phyloP scores from a whole-genome alignment of 1,139 yeast genomes.

The Groenewaldozyma auringiensis region DNA sequence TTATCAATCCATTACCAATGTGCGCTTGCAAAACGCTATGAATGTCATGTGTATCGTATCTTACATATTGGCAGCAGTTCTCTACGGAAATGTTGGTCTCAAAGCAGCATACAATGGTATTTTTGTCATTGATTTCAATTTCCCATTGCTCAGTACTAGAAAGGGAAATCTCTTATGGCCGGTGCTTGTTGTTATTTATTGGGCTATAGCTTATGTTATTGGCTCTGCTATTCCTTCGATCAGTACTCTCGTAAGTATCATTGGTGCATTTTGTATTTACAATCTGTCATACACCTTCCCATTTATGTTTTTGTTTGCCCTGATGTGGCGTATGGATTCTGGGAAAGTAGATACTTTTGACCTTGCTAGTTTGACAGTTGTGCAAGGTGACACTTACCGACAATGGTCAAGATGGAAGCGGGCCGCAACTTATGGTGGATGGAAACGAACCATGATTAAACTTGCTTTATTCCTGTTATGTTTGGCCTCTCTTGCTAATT shows the following conservation, averaged over 20 bases:
- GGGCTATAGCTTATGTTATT: constrained; percentile 39
- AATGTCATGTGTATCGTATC: constrained; percentile 35
- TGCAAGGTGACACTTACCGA: background rate
- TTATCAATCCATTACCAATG: constrained; percentile 35
- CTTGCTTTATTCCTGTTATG: background rate
- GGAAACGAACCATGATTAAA: background rate
- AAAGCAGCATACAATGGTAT: constrained; percentile 37
- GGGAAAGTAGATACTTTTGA: constrained; percentile 21
- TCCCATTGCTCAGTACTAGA: constrained; percentile 30
- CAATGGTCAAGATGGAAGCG: background rate
- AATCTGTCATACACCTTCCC: constrained; percentile 43
- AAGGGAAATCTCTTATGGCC: constrained; percentile 35
- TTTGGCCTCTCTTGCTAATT: background rate
- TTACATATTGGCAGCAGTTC: constrained; percentile 39
- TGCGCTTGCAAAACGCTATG: constrained; percentile 36
- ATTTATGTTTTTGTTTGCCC: constrained; percentile 32
- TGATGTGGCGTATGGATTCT: constrained; percentile 33
- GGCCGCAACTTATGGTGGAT: background rate
- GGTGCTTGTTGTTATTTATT: constrained; percentile 32
- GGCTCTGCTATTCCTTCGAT: constrained; percentile 51
- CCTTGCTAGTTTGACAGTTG: background rate
- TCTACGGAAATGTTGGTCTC: constrained; percentile 40
- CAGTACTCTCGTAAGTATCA: constrained; percentile 39
- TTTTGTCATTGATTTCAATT: constrained; percentile 29
- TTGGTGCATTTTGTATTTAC: constrained; percentile 44